Conservation (phyloP, 371 early-diverging fungal species). For the Nematocida displodere region DNA sequence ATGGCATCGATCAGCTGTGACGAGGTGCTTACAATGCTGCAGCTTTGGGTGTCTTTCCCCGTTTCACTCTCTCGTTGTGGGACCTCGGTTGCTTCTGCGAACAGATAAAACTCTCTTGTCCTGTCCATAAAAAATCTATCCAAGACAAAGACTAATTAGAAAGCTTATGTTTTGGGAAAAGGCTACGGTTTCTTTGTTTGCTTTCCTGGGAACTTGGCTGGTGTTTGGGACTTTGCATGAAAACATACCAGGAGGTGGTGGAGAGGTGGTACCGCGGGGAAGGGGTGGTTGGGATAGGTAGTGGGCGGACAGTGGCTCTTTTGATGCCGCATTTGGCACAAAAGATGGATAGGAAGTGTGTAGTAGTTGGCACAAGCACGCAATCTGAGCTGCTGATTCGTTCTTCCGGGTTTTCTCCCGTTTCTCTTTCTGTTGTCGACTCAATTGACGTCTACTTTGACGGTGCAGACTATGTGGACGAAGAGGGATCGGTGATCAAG, state of each 20-base stretch:
- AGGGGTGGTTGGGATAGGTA: constrained; percentile 8
- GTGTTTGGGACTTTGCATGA: no score
- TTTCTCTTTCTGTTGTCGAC: neutral
- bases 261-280: neutral
- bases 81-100: constrained; percentile 53
- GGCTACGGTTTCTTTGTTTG: no score
- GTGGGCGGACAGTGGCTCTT: neutral
- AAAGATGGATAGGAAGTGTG: neutral
- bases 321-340: neutral
- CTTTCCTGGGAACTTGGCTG: no score
- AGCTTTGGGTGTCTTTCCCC: neutral
- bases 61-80: constrained; percentile 44
- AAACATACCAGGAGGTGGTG: constrained; percentile 8
- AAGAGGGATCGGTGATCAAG: constrained; percentile 55
- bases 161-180: no score
- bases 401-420: neutral
- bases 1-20: neutral
- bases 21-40: no score
- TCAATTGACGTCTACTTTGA: constrained; percentile 63
- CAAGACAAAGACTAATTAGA: no score
- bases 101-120: constrained; percentile 57
- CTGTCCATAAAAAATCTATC: constrained; percentile 60
- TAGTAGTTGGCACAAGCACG: neutral
- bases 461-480: constrained; percentile 61
- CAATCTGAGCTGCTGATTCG: neutral